phyloP scores from a whole-genome alignment of 1,139 yeast genomes.

The Hanseniaspora uvarum region DNA sequence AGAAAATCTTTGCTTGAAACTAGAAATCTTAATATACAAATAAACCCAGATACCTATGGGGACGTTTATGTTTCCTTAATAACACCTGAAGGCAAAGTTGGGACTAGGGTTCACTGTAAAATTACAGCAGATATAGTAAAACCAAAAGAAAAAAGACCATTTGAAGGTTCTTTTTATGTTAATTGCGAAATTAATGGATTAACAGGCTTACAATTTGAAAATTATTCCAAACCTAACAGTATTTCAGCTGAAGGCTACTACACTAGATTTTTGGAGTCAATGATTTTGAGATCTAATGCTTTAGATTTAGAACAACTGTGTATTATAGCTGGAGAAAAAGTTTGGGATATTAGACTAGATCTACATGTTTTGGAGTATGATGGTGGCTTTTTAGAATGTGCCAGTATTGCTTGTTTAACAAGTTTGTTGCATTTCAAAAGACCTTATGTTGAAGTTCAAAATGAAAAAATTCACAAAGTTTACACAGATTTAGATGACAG shows the following conservation, averaged over 20 bases:
- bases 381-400: constrained; percentile 84
- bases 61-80: constrained; percentile 73
- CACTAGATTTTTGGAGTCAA: constrained; percentile 76
- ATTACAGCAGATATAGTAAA: constrained; percentile 69
- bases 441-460: constrained; percentile 71
- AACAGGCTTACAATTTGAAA: constrained; percentile 79
- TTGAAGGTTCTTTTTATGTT: constrained; percentile 79
- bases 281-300: constrained; percentile 81
- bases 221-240: constrained; percentile 41
- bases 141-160: constrained; percentile 87
- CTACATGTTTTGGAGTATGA: constrained; percentile 80
- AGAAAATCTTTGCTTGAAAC: constrained; percentile 48
- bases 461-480: constrained; percentile 58
- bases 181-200: constrained; percentile 80
- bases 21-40: constrained; percentile 45
- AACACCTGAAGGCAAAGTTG: constrained; percentile 22
- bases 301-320: constrained; percentile 83
- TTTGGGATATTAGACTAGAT: constrained; percentile 86
- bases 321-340: constrained; percentile 79
- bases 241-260: constrained; percentile 71
- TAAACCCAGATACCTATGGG: constrained; percentile 64
- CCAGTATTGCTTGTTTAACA: constrained; percentile 82
- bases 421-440: constrained; percentile 72
- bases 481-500: constrained; percentile 44
- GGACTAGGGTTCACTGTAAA: constrained; percentile 61